Percentiles rank a stretch among this genome's conserved stretches.
Evolutionary conservation across 305 asterid genomes (phyloP).

Genomic region (Rubia tinctorum): DNA sequence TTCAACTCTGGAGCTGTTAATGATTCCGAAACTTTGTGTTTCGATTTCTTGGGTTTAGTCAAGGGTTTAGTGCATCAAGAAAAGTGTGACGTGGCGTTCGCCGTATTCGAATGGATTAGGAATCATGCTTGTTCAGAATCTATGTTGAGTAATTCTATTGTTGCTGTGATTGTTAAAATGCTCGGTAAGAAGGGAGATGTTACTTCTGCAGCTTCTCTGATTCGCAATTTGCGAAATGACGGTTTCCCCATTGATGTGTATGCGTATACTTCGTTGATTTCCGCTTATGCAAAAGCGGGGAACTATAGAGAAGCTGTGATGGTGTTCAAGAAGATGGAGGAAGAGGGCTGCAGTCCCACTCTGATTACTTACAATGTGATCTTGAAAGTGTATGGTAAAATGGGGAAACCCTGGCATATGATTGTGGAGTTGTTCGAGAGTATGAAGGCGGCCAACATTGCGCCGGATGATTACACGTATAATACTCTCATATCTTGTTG

Average conservation of each 20-base stretch:
- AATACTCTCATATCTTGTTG: slow-evolving; percentile 87
- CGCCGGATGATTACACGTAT: slow-evolving; percentile 84
- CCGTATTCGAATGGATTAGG: slow-evolving; percentile 62
- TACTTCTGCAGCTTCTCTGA: slow-evolving; percentile 61
- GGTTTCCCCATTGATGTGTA: slow-evolving; percentile 76
- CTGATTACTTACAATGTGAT: slow-evolving; percentile 85
- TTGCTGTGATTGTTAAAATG: slow-evolving; percentile 72
- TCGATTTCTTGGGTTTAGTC: slow-evolving; percentile 60
- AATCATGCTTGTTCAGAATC: slow-evolving; percentile 32
- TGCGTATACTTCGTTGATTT: slow-evolving; percentile 74
- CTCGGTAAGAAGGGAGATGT: slow-evolving; percentile 70
- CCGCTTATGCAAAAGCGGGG: slow-evolving; percentile 51
- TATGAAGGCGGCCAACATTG: slow-evolving; percentile 66
- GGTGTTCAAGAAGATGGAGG: slow-evolving; percentile 84
- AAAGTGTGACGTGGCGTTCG: slow-evolving; percentile 64
- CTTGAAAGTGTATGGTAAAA: slow-evolving; percentile 84
- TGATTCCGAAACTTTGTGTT: slow-evolving; percentile 22
- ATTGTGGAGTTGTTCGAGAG: slow-evolving; percentile 50
- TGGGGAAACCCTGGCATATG: slow-evolving; percentile 96
- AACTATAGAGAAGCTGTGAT: slow-evolving; percentile 76
- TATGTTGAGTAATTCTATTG: slow-evolving; percentile 53
- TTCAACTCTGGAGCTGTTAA: slow-evolving; percentile 18
- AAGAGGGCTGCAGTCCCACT: slow-evolving; percentile 79
- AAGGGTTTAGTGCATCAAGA: slow-evolving; percentile 64
- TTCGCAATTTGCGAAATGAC: slow-evolving; percentile 53